A percentile compares a stretch with the other conserved stretches of the same genome.
phyloP scores from a whole-genome alignment of 257 asterid genomes.

The Solanum sitiens region DNA sequence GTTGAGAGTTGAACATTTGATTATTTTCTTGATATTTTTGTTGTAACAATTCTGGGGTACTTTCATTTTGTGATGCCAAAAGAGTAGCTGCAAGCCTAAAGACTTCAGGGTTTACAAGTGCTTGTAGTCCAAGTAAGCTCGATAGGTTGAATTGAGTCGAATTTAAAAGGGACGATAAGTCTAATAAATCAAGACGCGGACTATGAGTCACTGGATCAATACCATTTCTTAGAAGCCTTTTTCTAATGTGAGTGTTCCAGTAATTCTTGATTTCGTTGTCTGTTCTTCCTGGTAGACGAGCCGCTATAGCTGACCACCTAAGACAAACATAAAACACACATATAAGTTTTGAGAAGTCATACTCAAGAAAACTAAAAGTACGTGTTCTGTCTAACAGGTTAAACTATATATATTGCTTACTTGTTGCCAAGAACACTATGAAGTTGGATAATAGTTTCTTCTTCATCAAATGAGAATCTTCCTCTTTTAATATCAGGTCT shows the following conservation, averaged over 20 bases:
- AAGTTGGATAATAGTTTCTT: conserved; percentile 69
- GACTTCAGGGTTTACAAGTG: conserved; percentile 60
- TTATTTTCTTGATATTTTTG: conserved; percentile 42
- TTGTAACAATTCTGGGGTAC: conserved; percentile 27
- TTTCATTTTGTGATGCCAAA: conserved; percentile 21
- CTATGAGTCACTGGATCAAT: conserved; percentile 85
- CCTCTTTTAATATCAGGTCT: conserved; percentile 91
- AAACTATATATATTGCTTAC: conserved; percentile 20
- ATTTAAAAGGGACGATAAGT: conserved; percentile 46
- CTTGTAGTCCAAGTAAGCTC: conserved; percentile 51
- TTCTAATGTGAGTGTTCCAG: conserved; percentile 77
- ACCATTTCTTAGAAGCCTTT: conserved; percentile 62
- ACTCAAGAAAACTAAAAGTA: not conserved
- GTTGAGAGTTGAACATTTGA: conserved; percentile 6
- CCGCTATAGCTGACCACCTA: conserved; percentile 90
- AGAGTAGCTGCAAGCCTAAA: conserved; percentile 37
- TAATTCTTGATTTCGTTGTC: conserved; percentile 85
- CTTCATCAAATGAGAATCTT: conserved; percentile 78
- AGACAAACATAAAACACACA: not conserved
- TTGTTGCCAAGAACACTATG: conserved; percentile 83
- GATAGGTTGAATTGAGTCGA: conserved; percentile 46
- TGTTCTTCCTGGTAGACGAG: conserved; percentile 71
- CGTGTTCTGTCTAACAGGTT: not conserved
- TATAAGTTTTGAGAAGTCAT: not conserved
- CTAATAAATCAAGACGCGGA: conserved; percentile 59